phyloP scores from a whole-genome alignment of 305 asterid species.

The Salvia sclarea region DNA sequence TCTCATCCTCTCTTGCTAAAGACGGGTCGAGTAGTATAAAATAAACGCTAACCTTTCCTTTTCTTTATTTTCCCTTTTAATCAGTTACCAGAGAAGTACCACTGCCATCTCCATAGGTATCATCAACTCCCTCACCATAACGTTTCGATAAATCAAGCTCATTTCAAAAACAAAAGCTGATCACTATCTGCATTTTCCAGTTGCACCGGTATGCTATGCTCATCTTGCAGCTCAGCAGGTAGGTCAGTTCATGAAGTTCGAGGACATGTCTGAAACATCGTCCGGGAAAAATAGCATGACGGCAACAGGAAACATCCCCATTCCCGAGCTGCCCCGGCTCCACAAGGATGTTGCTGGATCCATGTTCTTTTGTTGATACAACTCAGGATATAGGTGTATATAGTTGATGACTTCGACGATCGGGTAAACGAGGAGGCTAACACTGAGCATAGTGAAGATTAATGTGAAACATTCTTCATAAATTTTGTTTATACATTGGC shows the following conservation, averaged over 20 bases:
- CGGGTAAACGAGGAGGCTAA: constrained; percentile 2
- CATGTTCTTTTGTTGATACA: constrained; percentile 82
- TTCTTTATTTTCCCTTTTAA: neutral
- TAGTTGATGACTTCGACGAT: constrained; percentile 16
- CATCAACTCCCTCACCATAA: constrained; percentile 26
- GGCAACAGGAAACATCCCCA: constrained; percentile 35
- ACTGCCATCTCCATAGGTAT: constrained; percentile 73
- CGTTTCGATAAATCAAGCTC: neutral
- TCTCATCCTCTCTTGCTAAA: constrained; percentile 15
- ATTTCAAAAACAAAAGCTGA: neutral
- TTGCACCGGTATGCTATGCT: constrained; percentile 87
- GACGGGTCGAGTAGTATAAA: neutral
- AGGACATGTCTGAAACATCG: constrained; percentile 59
- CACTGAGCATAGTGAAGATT: constrained; percentile 17
- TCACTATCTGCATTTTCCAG: constrained; percentile 43
- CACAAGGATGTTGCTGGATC: constrained; percentile 66
- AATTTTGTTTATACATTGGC: neutral
- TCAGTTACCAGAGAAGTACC: constrained; percentile 78
- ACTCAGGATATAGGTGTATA: constrained; percentile 27
- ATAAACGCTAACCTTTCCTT: neutral
- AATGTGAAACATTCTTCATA: neutral
- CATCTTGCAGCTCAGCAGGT: constrained; percentile 89
- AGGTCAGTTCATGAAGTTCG: constrained; percentile 68
- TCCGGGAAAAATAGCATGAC: constrained; percentile 42
- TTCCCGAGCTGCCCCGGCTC: constrained; percentile 76